Evolutionary conservation across 106 monocot species (phyloP), one percentile per base, ranked within the genome.

Genomic region (Dioscorea alata): DNA sequence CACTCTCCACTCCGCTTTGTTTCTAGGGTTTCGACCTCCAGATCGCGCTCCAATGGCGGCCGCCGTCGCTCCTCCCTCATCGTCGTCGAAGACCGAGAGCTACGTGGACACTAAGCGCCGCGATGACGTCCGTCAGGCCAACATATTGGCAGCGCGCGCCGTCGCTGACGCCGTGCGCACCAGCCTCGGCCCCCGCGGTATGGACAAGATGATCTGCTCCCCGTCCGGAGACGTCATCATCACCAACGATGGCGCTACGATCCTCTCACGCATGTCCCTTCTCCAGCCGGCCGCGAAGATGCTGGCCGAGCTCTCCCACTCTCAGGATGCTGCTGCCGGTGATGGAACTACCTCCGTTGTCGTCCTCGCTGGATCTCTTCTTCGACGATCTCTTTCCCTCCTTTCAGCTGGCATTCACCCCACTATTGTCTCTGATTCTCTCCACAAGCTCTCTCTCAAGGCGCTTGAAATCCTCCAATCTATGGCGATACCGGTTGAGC

Each of bases 181-280:
- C 12, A 75, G 81, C 63, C 88, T 88, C 22, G 95, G 91, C 35
- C 95, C 91, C 52, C 77, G 75, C 48, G 94, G 94, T 1, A 94
- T 94, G 94, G 94, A 94, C 85, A 94, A 94, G 87, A 94, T 94
- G 94, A 94, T 94, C 60, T 63, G 83, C 57, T 83, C 94, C 15
- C 79, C 90, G 31, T 73, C 33, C 53, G 89, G 86, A n/a, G 84
- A 94, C 33, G 95, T 95, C 19, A 81, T 91, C 65, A 95, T 95
- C 74, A 95, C 95, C 53, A 95, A 95, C 59, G 95, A 95, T 63
- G 95, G 95, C 57, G 95, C 95, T 51, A 95, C 95, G 57, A 95
- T 95, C 70, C 91, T 95, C 72, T 78, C 82, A 74, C 78, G 80
- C 63, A 95, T 95, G 95, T 74, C 78, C 23, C 81, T 91, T n/a